Percentiles rank a stretch among this genome's conserved stretches.
Evolutionary conservation across 2,329 filamentous ascomycete species (phyloP).

Genomic region (Calonectria ilicicola): DNA sequence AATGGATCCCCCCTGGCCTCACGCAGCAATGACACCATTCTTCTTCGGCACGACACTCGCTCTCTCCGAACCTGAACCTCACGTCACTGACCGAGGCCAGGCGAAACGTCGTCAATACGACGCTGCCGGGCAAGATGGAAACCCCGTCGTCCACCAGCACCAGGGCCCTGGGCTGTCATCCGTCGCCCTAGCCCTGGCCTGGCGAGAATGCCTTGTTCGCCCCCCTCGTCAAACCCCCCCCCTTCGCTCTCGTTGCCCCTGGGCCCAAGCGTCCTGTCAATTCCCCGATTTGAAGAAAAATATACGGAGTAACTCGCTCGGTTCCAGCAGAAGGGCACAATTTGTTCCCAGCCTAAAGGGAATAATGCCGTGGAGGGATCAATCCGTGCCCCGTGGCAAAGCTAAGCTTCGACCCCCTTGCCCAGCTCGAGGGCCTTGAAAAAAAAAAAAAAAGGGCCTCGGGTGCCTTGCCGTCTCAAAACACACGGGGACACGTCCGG

Average conservation of each 20-base stretch:
- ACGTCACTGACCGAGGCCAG: conserved; percentile 3
- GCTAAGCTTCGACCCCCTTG: conserved; percentile 14
- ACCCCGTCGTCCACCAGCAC: conserved; percentile 8
- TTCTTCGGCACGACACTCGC: not conserved
- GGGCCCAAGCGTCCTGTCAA: conserved; percentile 45
- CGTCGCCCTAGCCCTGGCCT: not conserved
- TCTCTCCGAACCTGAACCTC: not conserved
- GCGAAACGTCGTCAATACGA: conserved; percentile 8
- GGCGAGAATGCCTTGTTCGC: conserved; percentile 10
- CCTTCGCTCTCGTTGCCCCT: conserved; percentile 9
- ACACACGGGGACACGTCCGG: conserved; percentile 14
- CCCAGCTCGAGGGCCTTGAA: not conserved
- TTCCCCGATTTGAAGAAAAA: conserved; percentile 3
- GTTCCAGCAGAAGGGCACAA: not conserved
- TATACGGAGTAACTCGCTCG: not conserved
- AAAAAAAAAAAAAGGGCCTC: too few relatives aligned
- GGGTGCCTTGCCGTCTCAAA: not conserved
- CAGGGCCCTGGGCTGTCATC: conserved; percentile 24
- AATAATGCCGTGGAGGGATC: conserved; percentile 1
- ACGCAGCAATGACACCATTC: not conserved
- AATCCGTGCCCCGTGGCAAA: conserved; percentile 30
- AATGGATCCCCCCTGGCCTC: conserved; percentile 1
- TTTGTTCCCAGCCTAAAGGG: not conserved
- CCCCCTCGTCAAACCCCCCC: not conserved
- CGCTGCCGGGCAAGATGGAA: conserved; percentile 8